These are phyloP conservation scores for Leccinum variabile DNA, from an alignment of 1,284 basidiomycete genomes.

Conservation along the genomic window DNA sequence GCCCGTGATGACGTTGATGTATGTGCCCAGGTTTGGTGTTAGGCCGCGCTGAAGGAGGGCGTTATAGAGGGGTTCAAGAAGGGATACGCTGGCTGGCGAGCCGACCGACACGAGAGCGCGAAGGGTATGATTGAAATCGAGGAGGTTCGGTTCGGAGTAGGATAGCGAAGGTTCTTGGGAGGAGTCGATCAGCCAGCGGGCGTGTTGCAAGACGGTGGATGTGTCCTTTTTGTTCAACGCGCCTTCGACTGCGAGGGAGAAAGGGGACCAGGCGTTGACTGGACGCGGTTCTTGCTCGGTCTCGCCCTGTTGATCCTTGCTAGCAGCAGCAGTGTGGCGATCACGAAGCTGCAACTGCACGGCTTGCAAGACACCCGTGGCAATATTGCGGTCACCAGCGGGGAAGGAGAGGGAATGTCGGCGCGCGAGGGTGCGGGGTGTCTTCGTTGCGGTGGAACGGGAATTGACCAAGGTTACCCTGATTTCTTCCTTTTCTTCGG, in stretches of 20 bases:
- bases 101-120: constrained; percentile 48
- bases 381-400: constrained; percentile 37
- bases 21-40: constrained; percentile 68
- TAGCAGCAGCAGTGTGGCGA: constrained; percentile 44
- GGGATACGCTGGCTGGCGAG: constrained; percentile 51
- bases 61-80: constrained; percentile 74
- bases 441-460: constrained; percentile 25
- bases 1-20: constrained; percentile 65
- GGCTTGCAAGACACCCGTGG: constrained; percentile 54
- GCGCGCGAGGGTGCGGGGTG: constrained; percentile 46
- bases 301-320: constrained; percentile 24
- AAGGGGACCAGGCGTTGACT: constrained; percentile 36
- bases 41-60: constrained; percentile 69
- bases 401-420: constrained; percentile 58
- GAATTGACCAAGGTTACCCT: constrained; percentile 36
- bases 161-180: constrained; percentile 16
- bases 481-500: constrained; percentile 60
- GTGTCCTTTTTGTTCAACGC: constrained; percentile 20
- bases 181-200: constrained; percentile 25
- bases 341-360: constrained; percentile 60
- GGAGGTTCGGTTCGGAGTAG: constrained; percentile 32
- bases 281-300: constrained; percentile 22
- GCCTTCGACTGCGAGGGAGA: constrained; percentile 23
- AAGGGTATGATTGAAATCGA: constrained; percentile 69
- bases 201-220: constrained; percentile 18